Conservation (phyloP, 306 rosid genomes). For the Cucurbita argyrosperma region DNA sequence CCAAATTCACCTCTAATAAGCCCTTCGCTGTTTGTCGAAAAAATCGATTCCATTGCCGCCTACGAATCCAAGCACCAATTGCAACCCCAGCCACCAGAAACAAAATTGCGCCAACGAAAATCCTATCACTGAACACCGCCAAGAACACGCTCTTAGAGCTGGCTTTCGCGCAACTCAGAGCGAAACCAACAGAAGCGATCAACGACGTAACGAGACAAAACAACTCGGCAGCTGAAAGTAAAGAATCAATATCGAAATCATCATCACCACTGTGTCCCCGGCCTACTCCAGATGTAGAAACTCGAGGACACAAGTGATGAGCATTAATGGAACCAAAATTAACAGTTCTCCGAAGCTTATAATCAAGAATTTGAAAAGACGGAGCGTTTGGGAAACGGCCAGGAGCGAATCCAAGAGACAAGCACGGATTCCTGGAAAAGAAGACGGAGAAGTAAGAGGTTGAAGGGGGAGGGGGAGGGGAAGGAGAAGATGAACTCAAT, state of each 20-base stretch:
- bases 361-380: neutral
- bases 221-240: slow-evolving; percentile 43
- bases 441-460: neutral
- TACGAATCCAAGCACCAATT: slow-evolving; percentile 52
- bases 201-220: slow-evolving; percentile 43
- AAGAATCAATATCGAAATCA: slow-evolving; percentile 27
- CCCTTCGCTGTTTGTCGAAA: slow-evolving; percentile 26
- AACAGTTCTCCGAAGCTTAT: neutral
- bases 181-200: slow-evolving; percentile 21
- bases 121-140: slow-evolving; percentile 20
- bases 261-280: neutral
- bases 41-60: slow-evolving; percentile 46
- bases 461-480: neutral
- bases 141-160: slow-evolving; percentile 23
- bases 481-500: neutral
- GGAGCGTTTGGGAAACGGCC: neutral
- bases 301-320: slow-evolving; percentile 12
- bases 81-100: slow-evolving; percentile 39
- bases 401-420: neutral
- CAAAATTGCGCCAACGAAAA: slow-evolving; percentile 18
- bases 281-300: slow-evolving; percentile 14
- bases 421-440: neutral
- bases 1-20: slow-evolving; percentile 42
- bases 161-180: slow-evolving; percentile 17
- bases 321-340: neutral